These are phyloP conservation scores for Hepatocystis sp. DNA, from an alignment of 169 alveolate genomes.

Conservation along the genomic window DNA sequence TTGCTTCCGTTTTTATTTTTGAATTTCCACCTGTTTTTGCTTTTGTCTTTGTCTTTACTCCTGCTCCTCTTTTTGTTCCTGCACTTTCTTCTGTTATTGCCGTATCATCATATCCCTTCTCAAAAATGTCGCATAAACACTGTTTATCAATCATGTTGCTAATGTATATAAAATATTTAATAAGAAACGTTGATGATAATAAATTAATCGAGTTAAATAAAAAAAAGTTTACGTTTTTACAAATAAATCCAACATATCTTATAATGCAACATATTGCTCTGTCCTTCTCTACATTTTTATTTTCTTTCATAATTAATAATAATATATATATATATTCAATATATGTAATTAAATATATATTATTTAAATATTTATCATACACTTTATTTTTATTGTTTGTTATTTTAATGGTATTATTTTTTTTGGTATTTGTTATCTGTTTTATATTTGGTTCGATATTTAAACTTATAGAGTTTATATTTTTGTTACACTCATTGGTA, in stretches of 20 bases:
- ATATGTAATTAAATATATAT: slow-evolving; percentile 38
- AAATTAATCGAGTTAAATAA: slow-evolving; percentile 49
- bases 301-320: slow-evolving; percentile 45
- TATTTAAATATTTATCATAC: slow-evolving; percentile 6
- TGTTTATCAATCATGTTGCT: slow-evolving; percentile 20
- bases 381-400: too few species aligned
- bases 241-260: slow-evolving; percentile 67
- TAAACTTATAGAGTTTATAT: too few species aligned
- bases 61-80: background rate
- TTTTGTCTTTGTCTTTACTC: background rate
- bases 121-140: too few species aligned
- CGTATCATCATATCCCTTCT: too few species aligned
- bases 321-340: slow-evolving; percentile 68
- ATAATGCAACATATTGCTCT: slow-evolving; percentile 63
- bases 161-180: slow-evolving; percentile 46
- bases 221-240: slow-evolving; percentile 72
- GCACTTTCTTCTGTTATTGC: too few species aligned
- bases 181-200: slow-evolving; percentile 41
- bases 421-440: too few species aligned
- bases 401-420: too few species aligned
- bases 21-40: background rate
- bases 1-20: background rate
- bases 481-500: too few species aligned
- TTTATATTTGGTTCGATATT: too few species aligned
- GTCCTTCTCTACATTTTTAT: slow-evolving; percentile 54